Evolutionary conservation across 2,329 filamentous ascomycete species (phyloP), one percentile per base, ranked within the genome.

Genomic region (Alternaria ventricosa): DNA sequence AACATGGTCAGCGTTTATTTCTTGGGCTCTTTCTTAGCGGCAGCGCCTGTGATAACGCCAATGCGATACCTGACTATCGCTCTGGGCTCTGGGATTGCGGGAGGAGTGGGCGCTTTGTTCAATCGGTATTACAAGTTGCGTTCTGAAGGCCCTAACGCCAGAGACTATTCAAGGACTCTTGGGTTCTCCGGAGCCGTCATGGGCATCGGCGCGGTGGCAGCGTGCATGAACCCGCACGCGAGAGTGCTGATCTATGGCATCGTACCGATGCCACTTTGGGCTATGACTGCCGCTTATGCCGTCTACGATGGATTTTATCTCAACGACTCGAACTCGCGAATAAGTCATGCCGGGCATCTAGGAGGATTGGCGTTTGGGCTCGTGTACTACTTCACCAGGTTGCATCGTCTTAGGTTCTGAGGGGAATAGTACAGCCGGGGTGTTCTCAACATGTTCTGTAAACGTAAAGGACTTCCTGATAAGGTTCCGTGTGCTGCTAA

Each of bases 321-420:
- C 36, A 74, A 80, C 55, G 64, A 69, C 36, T 49, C 65, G 5
- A 71, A 62, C 10, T 74, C 68, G 18, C 61, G 54, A 6, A 65
- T 79, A 9, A 82, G 72, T 5, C 83, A 85, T 74, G 74, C 78
- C 18, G 83, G 82, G 8, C 83, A 85, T 76, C 58, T 85, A 13
- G 83, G 83, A 6, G 83, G 83, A 0, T 56, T 77, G 20, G 72
- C 72, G 0, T 84, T 82, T 68, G 83, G 83, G 0, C 55, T 72
- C 13, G 45, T 68, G 18, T 79, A 78, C 55, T 79, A 75, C 55
- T 50, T 78, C 41, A 23, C 63, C 9, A 70, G 46, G 45, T 30
- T 74, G 55, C 70, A 69, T 47, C 64, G 68, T 5, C 27, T 72
- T 45, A 64, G 58, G 22, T n/a, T 65, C 33, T 67, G 46, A 64